Conservation (phyloP, 164 flowering plant species). For the Saururus chinensis region DNA sequence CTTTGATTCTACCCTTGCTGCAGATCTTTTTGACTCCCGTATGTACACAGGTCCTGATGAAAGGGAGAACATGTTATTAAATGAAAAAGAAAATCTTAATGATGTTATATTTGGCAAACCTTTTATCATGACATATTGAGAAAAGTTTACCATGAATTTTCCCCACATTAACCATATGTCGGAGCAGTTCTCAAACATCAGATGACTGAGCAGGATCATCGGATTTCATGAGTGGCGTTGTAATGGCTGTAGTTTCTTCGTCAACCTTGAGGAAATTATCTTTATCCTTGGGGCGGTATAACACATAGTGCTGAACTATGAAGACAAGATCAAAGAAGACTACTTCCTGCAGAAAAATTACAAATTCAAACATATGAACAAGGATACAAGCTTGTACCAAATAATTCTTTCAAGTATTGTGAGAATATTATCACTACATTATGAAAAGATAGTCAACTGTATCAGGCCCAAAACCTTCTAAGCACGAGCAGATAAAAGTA, state of each 20-base stretch:
- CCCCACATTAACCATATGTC: not conserved
- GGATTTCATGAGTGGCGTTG: not conserved
- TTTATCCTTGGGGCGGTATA: constrained; percentile 42
- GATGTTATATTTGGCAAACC: not conserved
- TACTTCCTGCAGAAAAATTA: constrained; percentile 41
- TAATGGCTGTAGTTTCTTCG: not conserved
- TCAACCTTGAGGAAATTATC: not conserved
- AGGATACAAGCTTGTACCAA: not conserved
- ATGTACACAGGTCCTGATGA: not conserved
- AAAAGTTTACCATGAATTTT: not conserved
- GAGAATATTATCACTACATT: not conserved
- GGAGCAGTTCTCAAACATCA: not conserved
- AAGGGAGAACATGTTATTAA: not conserved
- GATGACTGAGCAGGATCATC: constrained; percentile 1
- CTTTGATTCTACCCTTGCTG: not conserved
- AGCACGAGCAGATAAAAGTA: not conserved
- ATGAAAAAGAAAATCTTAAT: not conserved
- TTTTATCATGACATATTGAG: not conserved
- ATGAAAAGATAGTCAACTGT: too few relatives aligned
- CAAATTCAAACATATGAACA: not conserved
- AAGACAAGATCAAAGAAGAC: constrained; percentile 70
- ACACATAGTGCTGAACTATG: constrained; percentile 74
- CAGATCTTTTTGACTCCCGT: not conserved
- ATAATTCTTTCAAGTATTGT: not conserved
- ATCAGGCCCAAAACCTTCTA: not conserved